Conservation (phyloP, 768 basidiomycete genomes). For the Leccinellum albellum region DNA sequence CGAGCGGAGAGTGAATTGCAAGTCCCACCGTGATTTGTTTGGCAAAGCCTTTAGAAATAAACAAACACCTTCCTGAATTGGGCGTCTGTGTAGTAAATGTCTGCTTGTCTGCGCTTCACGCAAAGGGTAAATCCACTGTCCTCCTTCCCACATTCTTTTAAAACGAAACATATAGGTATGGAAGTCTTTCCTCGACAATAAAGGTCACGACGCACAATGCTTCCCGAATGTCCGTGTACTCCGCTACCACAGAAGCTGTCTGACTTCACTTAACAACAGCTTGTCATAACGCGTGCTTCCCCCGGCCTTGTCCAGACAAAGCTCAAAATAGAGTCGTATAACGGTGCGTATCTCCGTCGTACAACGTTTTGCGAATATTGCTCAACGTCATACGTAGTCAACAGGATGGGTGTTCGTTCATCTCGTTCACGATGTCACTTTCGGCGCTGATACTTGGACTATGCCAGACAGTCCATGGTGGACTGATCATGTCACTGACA, state of each 20-base stretch:
- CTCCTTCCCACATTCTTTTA: neutral
- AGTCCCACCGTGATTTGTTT: slow-evolving; percentile 16
- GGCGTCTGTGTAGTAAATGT: slow-evolving; percentile 34
- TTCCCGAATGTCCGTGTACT: slow-evolving; percentile 62
- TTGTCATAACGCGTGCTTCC: slow-evolving; percentile 59
- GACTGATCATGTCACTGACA: slow-evolving; percentile 75
- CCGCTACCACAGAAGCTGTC: neutral
- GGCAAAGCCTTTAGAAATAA: slow-evolving; percentile 28
- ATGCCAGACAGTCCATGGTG: slow-evolving; percentile 67
- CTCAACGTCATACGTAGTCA: slow-evolving; percentile 45
- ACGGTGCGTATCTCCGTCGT: slow-evolving; percentile 44
- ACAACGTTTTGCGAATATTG: neutral
- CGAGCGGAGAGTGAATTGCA: slow-evolving; percentile 25
- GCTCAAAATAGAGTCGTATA: slow-evolving; percentile 70
- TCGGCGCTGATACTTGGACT: neutral
- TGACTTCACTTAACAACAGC: slow-evolving; percentile 36
- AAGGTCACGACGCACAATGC: slow-evolving; percentile 77
- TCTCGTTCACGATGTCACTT: neutral
- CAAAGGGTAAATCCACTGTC: slow-evolving; percentile 40
- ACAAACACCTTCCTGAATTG: slow-evolving; percentile 22
- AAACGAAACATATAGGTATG: slow-evolving; percentile 49
- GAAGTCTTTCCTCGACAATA: slow-evolving; percentile 73
- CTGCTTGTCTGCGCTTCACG: slow-evolving; percentile 71
- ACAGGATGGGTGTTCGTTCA: slow-evolving; percentile 69
- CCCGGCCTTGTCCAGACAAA: slow-evolving; percentile 71